These are phyloP conservation scores for Rhytidiadelphus loreus DNA, from an alignment of 225 moss, liverwort and hornwort species.

Conservation along the genomic window DNA sequence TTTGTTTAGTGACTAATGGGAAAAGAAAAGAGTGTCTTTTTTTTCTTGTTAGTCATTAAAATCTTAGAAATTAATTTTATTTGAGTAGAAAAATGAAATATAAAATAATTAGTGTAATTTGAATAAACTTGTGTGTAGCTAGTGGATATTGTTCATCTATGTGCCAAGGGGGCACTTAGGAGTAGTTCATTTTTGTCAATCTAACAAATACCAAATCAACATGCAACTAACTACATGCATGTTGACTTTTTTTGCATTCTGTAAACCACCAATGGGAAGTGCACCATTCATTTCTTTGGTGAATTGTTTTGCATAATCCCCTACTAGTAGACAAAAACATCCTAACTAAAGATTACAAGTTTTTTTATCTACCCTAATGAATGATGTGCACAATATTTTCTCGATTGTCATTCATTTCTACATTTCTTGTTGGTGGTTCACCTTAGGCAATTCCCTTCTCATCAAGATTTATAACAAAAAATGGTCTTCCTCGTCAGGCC, in stretches of 20 bases:
- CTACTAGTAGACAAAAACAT: rapidly evolving
- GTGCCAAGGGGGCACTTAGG: background rate
- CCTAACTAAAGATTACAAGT: rapidly evolving
- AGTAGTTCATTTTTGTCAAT: background rate
- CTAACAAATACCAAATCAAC: background rate
- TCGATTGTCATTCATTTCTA: background rate
- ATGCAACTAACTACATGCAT: background rate
- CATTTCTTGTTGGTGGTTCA: background rate
- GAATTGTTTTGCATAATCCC: too few relatives aligned
- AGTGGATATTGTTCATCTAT: background rate
- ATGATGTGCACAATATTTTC: background rate
- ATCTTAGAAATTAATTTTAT: too few relatives aligned
- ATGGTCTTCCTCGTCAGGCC: background rate
- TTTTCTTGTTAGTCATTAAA: too few relatives aligned
- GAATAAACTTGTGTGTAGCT: background rate
- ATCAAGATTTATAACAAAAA: background rate
- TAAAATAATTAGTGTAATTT: too few relatives aligned
- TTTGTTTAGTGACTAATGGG: too few relatives aligned
- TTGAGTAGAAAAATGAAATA: too few relatives aligned
- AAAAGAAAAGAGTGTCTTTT: too few relatives aligned
- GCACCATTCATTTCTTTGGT: rapidly evolving
- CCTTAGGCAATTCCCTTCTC: rapidly evolving
- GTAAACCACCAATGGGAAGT: rapidly evolving
- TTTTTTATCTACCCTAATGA: background rate
- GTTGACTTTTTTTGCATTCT: background rate